A percentile compares a stretch with the other conserved stretches of the same genome.
These are phyloP conservation scores for Amphicarpaea edgeworthii DNA, from an alignment of 306 rosid genomes.

Conservation along the genomic window DNA sequence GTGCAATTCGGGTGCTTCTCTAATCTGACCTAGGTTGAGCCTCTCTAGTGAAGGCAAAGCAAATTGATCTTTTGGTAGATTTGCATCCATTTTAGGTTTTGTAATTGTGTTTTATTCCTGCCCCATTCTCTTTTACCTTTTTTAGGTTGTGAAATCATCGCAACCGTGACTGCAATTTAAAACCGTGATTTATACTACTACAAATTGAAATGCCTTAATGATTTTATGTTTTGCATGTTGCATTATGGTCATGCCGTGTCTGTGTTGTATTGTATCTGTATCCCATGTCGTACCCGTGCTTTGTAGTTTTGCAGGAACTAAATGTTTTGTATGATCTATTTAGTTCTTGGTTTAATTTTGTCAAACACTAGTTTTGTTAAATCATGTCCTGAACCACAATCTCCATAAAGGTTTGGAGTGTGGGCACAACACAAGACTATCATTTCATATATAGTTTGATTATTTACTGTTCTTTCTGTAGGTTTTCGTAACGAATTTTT, in stretches of 20 bases:
- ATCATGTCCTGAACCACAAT: constrained; percentile 17
- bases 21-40: neutral
- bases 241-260: too few relatives aligned
- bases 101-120: neutral
- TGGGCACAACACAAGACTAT: neutral
- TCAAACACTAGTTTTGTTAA: neutral
- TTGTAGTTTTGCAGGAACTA: neutral
- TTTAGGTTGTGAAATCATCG: too few relatives aligned
- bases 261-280: neutral
- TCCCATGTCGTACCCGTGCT: neutral
- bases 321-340: neutral
- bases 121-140: neutral
- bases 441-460: constrained; percentile 33
- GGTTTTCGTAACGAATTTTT: constrained; percentile 24
- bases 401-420: neutral
- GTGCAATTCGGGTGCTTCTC: constrained; percentile 17
- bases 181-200: neutral
- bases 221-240: too few relatives aligned
- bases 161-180: too few relatives aligned
- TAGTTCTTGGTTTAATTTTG: neutral
- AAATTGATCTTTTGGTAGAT: neutral
- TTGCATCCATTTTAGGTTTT: constrained; percentile 11
- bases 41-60: neutral
- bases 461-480: constrained; percentile 24
- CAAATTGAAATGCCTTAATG: neutral